Evolutionary conservation across 148 eudicot species (phyloP), one percentile per base, ranked within the genome.

Genomic region (Beta vulgaris): DNA sequence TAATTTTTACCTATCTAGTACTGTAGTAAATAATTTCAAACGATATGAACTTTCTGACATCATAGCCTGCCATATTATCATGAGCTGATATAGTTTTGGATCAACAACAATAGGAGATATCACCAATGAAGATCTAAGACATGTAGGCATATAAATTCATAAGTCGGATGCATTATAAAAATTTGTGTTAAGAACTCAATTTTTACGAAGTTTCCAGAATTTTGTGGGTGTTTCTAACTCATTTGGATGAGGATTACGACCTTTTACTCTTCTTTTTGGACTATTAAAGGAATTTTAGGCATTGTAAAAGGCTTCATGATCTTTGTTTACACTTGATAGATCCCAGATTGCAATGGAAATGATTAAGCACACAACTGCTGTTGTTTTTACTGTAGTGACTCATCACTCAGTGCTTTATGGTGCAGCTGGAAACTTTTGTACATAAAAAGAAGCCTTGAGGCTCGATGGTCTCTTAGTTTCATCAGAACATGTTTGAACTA

Each of bases 71-170:
- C 29, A 64, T 36, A 36, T 1, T 57, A 72, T 72, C 48, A 72
- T 72, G 28, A 55, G 75, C 35, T 51, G 40, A 36, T 59, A 23
- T 64, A 28, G 51, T 54, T 64, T 61, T 51, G 51, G 72, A 42
- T 67, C 42, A 76, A 53, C 67, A 73, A 32, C 21, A 72, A 28
- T 21, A 32, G 28, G 72, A 53, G 58, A 55, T n/a, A 39, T 40
- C 12, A 49, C 16, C 60, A 75, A n/a, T n/a, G n/a, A n/a, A n/a
- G n/a, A n/a, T n/a, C n/a, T n/a, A n/a, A n/a, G n/a, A n/a, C n/a
- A n/a, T n/a, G n/a, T n/a, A n/a, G n/a, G n/a, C n/a, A n/a, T n/a
- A n/a, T n/a, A n/a, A n/a, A n/a, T n/a, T n/a, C n/a, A n/a, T n/a
- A n/a, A n/a, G n/a, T n/a, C n/a, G n/a, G n/a, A n/a, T n/a, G n/a